Evolutionary conservation across 208 protist genomes (phyloP).

Genomic region (Leishmania braziliensis): DNA sequence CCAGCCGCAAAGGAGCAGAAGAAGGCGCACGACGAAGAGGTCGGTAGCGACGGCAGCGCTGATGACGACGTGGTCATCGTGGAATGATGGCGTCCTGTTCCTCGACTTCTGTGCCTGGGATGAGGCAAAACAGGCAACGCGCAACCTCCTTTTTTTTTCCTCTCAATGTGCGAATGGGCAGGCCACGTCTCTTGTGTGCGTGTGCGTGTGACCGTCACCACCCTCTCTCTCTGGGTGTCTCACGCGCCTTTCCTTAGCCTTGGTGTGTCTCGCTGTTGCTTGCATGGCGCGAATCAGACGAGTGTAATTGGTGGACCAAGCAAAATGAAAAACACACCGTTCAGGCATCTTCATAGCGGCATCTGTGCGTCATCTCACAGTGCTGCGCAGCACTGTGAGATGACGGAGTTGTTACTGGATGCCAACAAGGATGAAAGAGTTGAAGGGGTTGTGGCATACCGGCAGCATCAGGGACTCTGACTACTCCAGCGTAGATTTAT

Average conservation of each 20-base stretch:
- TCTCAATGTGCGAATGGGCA: no score
- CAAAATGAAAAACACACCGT: not conserved
- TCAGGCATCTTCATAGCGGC: not conserved
- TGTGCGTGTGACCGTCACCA: not conserved
- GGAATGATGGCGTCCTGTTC: constrained; percentile 4
- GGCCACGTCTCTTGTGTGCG: not conserved
- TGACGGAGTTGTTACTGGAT: not conserved
- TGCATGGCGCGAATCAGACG: no score
- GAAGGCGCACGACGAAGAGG: not conserved
- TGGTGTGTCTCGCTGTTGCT: no score
- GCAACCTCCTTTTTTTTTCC: not conserved
- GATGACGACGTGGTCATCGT: constrained; percentile 35
- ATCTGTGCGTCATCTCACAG: not conserved
- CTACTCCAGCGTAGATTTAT: not conserved
- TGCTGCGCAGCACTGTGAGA: not conserved
- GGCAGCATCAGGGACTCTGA: not conserved
- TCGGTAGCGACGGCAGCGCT: constrained; percentile 1
- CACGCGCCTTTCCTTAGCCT: no score
- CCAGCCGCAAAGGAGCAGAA: not conserved
- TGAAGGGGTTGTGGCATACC: not conserved
- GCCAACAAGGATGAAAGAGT: not conserved
- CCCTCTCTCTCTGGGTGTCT: not conserved
- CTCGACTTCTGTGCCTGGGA: not conserved
- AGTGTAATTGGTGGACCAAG: no score
- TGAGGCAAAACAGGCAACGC: not conserved